Evolutionary conservation across 2,329 filamentous ascomycete genomes (phyloP), one percentile per base, ranked within the genome.

Genomic region (Alternaria brassicicola): DNA sequence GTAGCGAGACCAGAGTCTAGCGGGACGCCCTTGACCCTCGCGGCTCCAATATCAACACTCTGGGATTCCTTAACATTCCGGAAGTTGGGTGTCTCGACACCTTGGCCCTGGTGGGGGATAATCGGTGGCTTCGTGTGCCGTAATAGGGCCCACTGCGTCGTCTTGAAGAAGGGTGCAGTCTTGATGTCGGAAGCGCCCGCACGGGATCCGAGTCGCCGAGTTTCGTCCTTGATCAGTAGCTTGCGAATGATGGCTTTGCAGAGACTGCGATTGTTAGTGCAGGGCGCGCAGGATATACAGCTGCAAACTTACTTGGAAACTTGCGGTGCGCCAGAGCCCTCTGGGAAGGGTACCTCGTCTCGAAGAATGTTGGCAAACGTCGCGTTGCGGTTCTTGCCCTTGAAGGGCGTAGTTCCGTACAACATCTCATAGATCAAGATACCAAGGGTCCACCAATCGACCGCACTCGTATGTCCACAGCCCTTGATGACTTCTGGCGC

Each of bases 341-440:
- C 95, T 0, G 95, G 93, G 79, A 99, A 99, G 6, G 92, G 91
- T 61, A 97, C 95, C 66, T 99, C 95, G 77, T 99, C 95, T 52
- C 93, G 85, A 63, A 99, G 79, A 67, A 99, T 99, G 76, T 98
- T 99, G 61, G 93, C 94, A 81, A 99, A 99, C 0, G 95, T 99
- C 13, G 93, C 93, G 71, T 98, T 99, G 36, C 95, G 88, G 79
- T 97, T 99, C 86, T 99, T 98, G 68, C 95, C 95, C 83, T 99
- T 99, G 85, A 99, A 99, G 1, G 95, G 95, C 0, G 95, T 99
- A 0, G 94, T 99, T 54, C 95, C 95, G 80, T 94, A 99, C 33
- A 99, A 84, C 95, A 99, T 99, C 79, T 99, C 95, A 77, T 98
- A 99, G 55, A 99, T 93, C 73, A 99, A 80, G 67, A 99, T 98